Evolutionary conservation across 2,329 filamentous ascomycete species (phyloP), one percentile per base, ranked within the genome.

Genomic region (Tolypocladium pustulatum): DNA sequence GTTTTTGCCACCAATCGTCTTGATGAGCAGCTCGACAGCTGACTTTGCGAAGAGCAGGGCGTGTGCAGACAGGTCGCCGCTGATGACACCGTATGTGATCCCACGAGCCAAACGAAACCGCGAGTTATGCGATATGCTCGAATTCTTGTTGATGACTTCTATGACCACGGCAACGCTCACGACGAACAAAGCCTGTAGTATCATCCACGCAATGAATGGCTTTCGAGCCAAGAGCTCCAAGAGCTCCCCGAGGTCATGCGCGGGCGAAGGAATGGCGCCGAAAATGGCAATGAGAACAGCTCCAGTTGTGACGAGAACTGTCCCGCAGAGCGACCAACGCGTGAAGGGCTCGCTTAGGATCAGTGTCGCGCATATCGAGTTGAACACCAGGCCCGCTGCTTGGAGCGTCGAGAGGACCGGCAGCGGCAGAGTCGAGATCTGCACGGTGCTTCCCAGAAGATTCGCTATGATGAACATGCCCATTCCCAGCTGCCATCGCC

Each of bases 401-500:
- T 99, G 94, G 41, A 99, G 79, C 1, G 94, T 97, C 59, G 93
- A 97, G 38, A 99, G 83, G 7, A 99, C 91, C 25, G 94, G 94
- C 27, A 99, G 80, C 20, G 94, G 94, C 52, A 99, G 80, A 0
- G 93, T 97, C 36, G 94, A 97, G 71, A 99, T 97, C 75, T 99
- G 94, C 60, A 99, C 94, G 41, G 91, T 93, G 75, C 92, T 97
- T 60, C 94, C 94, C 58, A 97, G 81, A 58, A 99, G 81, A 72
- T 99, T 99, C 62, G 94, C 90, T 65, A 96, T 80, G 64, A 99
- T 86, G 75, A 99, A 99, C 86, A 99, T 94, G 70, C 86, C 85
- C 92, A 99, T 97, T 59, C 94, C 94, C 62, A 95, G 78, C 82
- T 97, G 94, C 94, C 94, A 99, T 81, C 91, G 83, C 68, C 92